Base-by-base conservation (phyloP, 345 rosid species). In the Hypericum perforatum region DNA sequence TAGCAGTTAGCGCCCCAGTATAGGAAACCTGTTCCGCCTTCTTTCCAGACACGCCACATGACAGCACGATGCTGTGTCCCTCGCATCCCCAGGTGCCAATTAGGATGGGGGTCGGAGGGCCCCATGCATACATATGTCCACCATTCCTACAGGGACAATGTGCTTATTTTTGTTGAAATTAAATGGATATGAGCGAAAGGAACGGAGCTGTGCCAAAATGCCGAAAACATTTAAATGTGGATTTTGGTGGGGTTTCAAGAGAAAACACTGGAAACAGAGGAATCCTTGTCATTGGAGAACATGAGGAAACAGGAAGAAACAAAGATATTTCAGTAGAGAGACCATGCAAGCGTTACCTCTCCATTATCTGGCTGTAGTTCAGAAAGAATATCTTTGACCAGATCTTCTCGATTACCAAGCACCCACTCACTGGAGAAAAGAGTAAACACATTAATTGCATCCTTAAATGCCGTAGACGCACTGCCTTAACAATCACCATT, bases 1-100 rank as follows among this genome's bases (percentile, higher is more conserved):
- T 92, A 92, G 69, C 94, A 85, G 74, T 85, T 88, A 65, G 96
- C 94, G 59, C 98, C 98, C 98, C 98, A 92, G 39, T 92, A 92
- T 11, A 92, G 62, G 71, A 92, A 92, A 13, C 96, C 96, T 1
- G 89, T 85, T 53, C 95, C 96, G 36, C 96, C 96, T 83, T 92
- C 98, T 79, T 92, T 92, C 98, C 98, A 92, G 5, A 85, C 95
- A 51, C 96, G 94, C 96, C 96, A 81, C 86, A 88, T 83, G 41
- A 92, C 96, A 70, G 96, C 94, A 56, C 95, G 95, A 57, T 92
- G 96, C 66, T 92, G 96, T 13, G 98, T 81, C 14, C 98, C 98
- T 56, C 91, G 85, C 98, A 88, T 92, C 43, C 98, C 98, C 4
- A 92, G 71, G 56, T 88, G 98, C 98, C 96, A 85, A 70, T 92